Conservation (phyloP, 768 basidiomycete species). For the Tricholomella constricta region DNA sequence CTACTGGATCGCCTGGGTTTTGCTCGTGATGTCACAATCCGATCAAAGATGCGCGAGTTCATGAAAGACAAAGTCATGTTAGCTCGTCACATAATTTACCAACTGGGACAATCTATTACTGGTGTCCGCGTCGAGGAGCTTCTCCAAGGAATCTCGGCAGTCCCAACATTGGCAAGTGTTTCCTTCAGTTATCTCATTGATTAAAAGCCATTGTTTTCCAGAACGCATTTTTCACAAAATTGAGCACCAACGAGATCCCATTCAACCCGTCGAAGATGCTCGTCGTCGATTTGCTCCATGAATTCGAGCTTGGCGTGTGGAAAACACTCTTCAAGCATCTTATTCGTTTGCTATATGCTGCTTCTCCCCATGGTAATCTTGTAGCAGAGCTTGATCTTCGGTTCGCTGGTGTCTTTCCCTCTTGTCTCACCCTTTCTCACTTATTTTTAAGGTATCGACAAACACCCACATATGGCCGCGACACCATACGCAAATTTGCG, state of each 20-base stretch:
- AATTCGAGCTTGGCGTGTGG: too few relatives aligned
- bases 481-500: constrained; percentile 20
- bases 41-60: background rate
- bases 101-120: background rate
- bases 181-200: background rate
- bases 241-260: constrained; percentile 8
- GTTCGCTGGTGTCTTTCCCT: constrained; percentile 19
- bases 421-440: background rate
- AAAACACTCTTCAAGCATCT: constrained; percentile 39
- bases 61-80: background rate
- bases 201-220: background rate
- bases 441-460: background rate
- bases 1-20: constrained; percentile 31
- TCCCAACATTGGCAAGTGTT: constrained; percentile 27
- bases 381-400: constrained; percentile 31
- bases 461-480: constrained; percentile 5
- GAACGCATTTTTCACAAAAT: constrained; percentile 25
- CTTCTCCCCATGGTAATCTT: constrained; percentile 14
- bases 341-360: constrained; percentile 33
- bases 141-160: constrained; percentile 24
- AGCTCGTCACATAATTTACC: background rate
- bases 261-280: constrained; percentile 31
- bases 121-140: constrained; percentile 10
- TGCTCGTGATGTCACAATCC: constrained; percentile 19
- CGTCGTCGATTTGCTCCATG: too few relatives aligned